Evolutionary conservation across 345 rosid genomes (phyloP).

Genomic region (Syzygium oleosum): DNA sequence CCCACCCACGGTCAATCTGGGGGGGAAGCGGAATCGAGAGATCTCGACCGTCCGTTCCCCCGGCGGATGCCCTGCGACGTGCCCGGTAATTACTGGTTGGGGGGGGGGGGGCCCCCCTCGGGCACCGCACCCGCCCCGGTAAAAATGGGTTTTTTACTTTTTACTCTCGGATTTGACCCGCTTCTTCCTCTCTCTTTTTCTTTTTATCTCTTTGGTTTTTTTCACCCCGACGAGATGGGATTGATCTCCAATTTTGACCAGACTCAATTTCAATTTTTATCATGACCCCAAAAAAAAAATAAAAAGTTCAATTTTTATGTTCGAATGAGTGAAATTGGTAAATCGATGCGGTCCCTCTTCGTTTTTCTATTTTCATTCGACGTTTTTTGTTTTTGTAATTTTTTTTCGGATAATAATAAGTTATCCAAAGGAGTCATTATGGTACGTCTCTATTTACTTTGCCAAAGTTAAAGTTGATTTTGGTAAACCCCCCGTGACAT

Average conservation of each 20-base stretch:
- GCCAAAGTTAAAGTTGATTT: neutral
- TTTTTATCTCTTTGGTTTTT: neutral
- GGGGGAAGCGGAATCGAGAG: neutral
- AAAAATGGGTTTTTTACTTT: neutral
- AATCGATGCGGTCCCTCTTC: neutral
- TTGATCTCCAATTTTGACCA: neutral
- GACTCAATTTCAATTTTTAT: too few species aligned
- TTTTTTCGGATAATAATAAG: neutral
- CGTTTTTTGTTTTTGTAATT: neutral
- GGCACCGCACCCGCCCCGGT: neutral
- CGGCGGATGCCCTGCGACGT: neutral
- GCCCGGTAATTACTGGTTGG: neutral
- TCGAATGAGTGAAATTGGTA: neutral
- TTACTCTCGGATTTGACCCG: neutral
- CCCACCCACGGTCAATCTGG: neutral
- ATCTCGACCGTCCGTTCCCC: slow-evolving; percentile 15
- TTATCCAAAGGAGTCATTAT: neutral
- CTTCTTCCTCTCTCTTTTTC: too few species aligned
- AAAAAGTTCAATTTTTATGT: neutral
- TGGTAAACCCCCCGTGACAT: neutral
- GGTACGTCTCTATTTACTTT: neutral
- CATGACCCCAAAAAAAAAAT: too few species aligned
- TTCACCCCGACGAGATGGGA: neutral
- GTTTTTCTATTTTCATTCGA: neutral
- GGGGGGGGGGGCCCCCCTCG: neutral